These are phyloP conservation scores for Tuber microsphaerosporum DNA, from an alignment of 495 filamentous ascomycete species.

Conservation along the genomic window DNA sequence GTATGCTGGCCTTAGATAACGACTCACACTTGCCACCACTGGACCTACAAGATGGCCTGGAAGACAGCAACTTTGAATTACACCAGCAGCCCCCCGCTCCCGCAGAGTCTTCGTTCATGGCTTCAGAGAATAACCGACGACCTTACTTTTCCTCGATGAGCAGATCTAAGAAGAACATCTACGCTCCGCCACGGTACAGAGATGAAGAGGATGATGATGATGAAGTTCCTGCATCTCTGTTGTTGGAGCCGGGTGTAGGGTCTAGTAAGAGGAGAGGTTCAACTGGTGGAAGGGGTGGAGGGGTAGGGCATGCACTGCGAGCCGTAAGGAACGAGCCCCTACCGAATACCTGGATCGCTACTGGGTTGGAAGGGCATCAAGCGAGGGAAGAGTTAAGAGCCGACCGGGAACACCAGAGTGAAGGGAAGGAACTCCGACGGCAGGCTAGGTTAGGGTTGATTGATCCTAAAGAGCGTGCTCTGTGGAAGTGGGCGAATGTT, in stretches of 20 bases:
- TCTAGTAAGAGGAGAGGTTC: conserved; percentile 20
- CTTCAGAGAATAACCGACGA: conserved; percentile 21
- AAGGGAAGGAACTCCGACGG: conserved; percentile 42
- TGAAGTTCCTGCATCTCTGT: conserved; percentile 81
- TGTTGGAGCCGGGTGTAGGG: conserved; percentile 59
- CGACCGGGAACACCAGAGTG: conserved; percentile 27
- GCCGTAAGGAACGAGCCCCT: conserved; percentile 45
- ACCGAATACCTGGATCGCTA: conserved; percentile 49
- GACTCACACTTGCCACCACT: conserved; percentile 51
- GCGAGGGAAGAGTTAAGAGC: neutral
- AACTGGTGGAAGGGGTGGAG: conserved; percentile 9
- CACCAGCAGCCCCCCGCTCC: conserved; percentile 32
- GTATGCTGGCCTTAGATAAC: conserved; percentile 44
- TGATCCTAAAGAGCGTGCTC: conserved; percentile 71
- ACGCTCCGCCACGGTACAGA: conserved; percentile 41
- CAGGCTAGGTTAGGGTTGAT: conserved; percentile 47
- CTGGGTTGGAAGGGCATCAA: conserved; percentile 17
- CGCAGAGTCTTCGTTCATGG: conserved; percentile 30
- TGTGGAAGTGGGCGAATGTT: conserved; percentile 95
- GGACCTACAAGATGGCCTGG: conserved; percentile 58
- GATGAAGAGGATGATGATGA: conserved; percentile 74
- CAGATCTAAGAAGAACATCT: conserved; percentile 34
- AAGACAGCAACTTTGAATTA: conserved; percentile 46
- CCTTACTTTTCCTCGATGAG: conserved; percentile 35
- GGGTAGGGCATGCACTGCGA: conserved; percentile 54